phyloP scores from a whole-genome alignment of 352 stramenopile genomes.

The Pythium angustatum region DNA sequence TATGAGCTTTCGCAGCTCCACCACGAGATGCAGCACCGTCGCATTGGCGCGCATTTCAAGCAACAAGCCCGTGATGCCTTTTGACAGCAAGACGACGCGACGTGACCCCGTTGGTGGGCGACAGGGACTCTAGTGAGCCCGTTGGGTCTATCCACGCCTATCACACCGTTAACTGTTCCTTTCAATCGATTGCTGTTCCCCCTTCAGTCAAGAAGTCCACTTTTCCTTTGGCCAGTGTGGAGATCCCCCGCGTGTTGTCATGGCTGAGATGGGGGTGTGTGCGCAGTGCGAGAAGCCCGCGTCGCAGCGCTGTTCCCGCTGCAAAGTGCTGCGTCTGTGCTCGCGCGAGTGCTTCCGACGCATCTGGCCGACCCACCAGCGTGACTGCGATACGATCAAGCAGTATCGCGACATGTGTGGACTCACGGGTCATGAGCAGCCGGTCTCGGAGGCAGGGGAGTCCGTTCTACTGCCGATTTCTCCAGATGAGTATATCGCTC shows the following conservation, averaged over 20 bases:
- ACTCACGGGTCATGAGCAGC: background rate
- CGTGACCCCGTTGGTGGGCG: too few species aligned
- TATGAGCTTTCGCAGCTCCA: conserved; percentile 30
- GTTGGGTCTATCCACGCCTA: too few species aligned
- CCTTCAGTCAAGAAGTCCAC: background rate
- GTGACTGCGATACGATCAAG: background rate
- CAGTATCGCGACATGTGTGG: background rate
- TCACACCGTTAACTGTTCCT: too few species aligned
- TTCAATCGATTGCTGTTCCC: background rate
- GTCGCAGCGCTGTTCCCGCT: conserved; percentile 2
- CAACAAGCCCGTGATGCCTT: background rate
- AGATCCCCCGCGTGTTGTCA: too few species aligned
- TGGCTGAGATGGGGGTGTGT: background rate
- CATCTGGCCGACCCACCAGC: conserved; percentile 2
- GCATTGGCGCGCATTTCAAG: conserved; percentile 27
- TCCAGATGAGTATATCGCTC: background rate
- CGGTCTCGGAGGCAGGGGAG: background rate
- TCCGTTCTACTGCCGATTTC: conserved; percentile 1
- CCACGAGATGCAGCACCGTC: conserved; percentile 25
- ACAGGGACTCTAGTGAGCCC: too few species aligned
- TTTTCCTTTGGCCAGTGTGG: too few species aligned
- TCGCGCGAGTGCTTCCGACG: conserved; percentile 6
- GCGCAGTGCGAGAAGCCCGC: background rate
- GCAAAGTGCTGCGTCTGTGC: conserved; percentile 9
- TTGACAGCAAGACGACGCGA: background rate